Conservation (phyloP, 257 asterid species). For the Solanum pinnatisectum region DNA sequence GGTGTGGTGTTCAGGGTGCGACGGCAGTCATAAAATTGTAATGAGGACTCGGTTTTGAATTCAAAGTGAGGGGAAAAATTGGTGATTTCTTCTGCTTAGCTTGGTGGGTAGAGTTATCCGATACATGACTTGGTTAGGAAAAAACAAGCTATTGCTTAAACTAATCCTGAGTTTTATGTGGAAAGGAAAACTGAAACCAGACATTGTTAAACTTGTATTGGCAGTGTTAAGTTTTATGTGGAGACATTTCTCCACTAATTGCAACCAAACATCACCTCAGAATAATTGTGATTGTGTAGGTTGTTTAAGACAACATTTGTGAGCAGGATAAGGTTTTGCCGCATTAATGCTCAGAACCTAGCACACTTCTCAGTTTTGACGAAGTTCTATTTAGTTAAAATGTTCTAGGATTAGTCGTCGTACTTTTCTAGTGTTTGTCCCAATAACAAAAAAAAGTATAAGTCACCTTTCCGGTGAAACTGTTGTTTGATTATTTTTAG, state of each 20-base stretch:
- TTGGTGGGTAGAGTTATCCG: background rate
- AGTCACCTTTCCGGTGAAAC: background rate
- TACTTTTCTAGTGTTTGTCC: background rate
- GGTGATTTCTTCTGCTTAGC: background rate
- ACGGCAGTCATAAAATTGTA: background rate
- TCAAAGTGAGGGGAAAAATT: background rate
- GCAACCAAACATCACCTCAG: background rate
- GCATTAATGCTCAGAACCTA: background rate
- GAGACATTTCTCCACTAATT: background rate
- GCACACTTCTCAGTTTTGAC: background rate
- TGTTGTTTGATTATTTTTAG: background rate
- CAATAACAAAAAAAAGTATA: background rate
- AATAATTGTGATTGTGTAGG: background rate
- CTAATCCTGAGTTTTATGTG: background rate
- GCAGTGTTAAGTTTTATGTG: background rate
- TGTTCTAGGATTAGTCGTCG: background rate
- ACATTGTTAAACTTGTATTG: background rate
- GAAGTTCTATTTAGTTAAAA: background rate
- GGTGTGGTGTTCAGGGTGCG: background rate
- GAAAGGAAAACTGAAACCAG: background rate
- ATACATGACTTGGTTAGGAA: background rate
- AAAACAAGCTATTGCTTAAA: background rate
- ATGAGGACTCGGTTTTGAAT: background rate
- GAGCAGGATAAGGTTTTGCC: background rate
- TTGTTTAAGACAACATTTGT: background rate